phyloP scores from a whole-genome alignment of 73 alveolate genomes.

The Paramecium tetraurelia region DNA sequence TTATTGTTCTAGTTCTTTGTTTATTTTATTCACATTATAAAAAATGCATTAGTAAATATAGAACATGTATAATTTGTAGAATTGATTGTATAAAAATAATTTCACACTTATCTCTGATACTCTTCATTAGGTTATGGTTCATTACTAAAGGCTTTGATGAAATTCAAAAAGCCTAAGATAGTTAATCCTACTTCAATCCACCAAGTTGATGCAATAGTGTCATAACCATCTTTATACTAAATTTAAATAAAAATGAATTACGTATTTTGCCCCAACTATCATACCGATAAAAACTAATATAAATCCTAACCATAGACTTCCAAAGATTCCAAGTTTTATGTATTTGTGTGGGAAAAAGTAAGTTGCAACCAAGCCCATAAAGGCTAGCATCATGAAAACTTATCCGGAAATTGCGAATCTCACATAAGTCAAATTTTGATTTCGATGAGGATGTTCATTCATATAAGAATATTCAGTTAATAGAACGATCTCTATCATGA shows the following conservation, averaged over 20 bases:
- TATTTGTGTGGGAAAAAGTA: not conserved
- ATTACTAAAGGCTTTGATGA: not conserved
- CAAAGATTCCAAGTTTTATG: not conserved
- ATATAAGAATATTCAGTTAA: not conserved
- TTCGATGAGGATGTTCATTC: slow-evolving; percentile 19
- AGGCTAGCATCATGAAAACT: not conserved
- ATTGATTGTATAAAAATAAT: not conserved
- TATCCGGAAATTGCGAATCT: slow-evolving; percentile 23
- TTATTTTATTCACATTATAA: no score
- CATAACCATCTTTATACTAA: not conserved
- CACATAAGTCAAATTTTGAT: not conserved
- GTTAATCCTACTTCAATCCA: slow-evolving; percentile 19
- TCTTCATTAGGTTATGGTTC: not conserved
- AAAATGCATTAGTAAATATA: not conserved
- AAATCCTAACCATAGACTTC: not conserved
- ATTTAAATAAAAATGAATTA: not conserved
- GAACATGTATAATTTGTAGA: not conserved
- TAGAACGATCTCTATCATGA: not conserved
- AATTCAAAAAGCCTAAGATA: not conserved
- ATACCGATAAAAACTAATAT: not conserved
- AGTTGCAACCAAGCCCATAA: not conserved
- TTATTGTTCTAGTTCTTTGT: no score
- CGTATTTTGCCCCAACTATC: slow-evolving; percentile 1
- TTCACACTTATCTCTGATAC: not conserved
- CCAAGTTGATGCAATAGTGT: not conserved